These are phyloP conservation scores for Ilex paraguariensis DNA, from an alignment of 305 asterid species.

Conservation along the genomic window DNA sequence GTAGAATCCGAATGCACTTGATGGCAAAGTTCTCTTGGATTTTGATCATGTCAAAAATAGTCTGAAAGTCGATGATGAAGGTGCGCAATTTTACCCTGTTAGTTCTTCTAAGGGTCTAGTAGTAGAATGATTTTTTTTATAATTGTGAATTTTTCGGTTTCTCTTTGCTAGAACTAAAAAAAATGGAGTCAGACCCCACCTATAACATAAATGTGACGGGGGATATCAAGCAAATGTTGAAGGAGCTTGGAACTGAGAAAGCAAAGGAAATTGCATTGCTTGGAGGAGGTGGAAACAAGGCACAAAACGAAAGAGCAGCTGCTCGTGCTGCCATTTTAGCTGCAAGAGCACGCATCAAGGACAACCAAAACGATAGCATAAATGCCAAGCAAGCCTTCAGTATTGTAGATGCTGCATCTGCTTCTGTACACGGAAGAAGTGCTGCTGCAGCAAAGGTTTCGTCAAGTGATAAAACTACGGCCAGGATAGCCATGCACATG, in stretches of 20 bases:
- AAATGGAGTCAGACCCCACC: slow-evolving; percentile 76
- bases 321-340: slow-evolving; percentile 83
- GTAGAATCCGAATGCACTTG: slow-evolving; percentile 93
- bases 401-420: slow-evolving; percentile 99
- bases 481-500: slow-evolving; percentile 96
- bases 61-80: slow-evolving; percentile 88
- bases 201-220: slow-evolving; percentile 83
- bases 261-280: slow-evolving; percentile 90
- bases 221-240: slow-evolving; percentile 85
- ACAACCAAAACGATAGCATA: slow-evolving; percentile 43
- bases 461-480: slow-evolving; percentile 85
- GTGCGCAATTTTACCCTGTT: slow-evolving; percentile 26
- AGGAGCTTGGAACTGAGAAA: slow-evolving; percentile 91
- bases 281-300: slow-evolving; percentile 99
- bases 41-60: slow-evolving; percentile 94
- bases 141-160: slow-evolving; percentile 12
- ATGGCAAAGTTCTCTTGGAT: slow-evolving; percentile 66
- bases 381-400: slow-evolving; percentile 67
- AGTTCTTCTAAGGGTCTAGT: slow-evolving; percentile 3
- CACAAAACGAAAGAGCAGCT: slow-evolving; percentile 78
- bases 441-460: slow-evolving; percentile 92
- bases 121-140: slow-evolving; percentile 8
- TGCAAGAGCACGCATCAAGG: slow-evolving; percentile 89
- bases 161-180: slow-evolving; percentile 55
- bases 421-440: slow-evolving; percentile 98